Base-by-base conservation (phyloP, 177 flowering plant species). In the Vitis hybrid region DNA sequence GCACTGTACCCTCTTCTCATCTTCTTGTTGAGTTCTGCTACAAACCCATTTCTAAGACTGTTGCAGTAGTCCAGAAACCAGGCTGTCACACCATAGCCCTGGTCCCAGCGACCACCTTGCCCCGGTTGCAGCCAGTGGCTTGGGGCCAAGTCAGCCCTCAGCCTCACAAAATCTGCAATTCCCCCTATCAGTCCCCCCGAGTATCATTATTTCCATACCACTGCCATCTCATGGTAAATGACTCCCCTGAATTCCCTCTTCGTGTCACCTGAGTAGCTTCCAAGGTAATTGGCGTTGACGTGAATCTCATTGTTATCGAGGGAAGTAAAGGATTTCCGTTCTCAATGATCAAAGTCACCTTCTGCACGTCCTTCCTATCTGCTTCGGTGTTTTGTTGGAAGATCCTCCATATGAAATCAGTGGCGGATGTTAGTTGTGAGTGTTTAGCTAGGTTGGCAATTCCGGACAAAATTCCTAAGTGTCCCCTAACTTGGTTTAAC, bases 161-260 rank as follows among this genome's bases (percentile, higher is more conserved):
- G 68, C 84, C 88, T 77, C 24, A 84, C 81, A 24, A 60, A 86
- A 63, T 88, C 86, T 35, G 41, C 41, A 35, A 35, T 35, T 35
- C 41, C 41, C 41, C 0, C 41, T 35, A 6, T 35, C 41, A 35
- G 41, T 5, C 41, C 41, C 7, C 41, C 41, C 1, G 21, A 0
- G 8, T 35, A 30, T 72, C 66, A 0, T 86, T 85, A 5, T 66
- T 76, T 2, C 92, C 93, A 20, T 81, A 64, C 91, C 93, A 86
- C 64, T 91, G 98, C 93, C 77, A 74, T 70, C 70, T 93, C 97
- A 51, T 89, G 95, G 68, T 87, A 90, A 2, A 88, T 46, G 4
- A 93, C 84, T 1, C 96, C 91, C 0, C 0, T 88, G 86, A 35
- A 88, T 66, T 48, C 92, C 92, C 53, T 79, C 66, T 66, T 90